A percentile compares a stretch with the other conserved stretches of the same genome.
phyloP scores from a whole-genome alignment of 1,139 yeast genomes.

The Geotrichum citri-aurantii region DNA sequence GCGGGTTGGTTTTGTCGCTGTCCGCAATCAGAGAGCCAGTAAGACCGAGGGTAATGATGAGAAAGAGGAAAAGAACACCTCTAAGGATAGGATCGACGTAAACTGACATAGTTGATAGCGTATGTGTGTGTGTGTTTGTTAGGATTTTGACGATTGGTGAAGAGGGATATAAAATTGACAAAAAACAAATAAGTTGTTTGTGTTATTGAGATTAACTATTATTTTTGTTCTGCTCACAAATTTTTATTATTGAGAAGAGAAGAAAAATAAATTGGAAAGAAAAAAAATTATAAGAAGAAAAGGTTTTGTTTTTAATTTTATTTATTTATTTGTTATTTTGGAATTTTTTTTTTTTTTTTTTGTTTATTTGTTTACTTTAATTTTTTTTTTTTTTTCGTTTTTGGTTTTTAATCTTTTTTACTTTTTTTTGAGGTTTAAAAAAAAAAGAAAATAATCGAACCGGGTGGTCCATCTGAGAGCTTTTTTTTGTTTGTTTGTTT shows the following conservation, averaged over 20 bases:
- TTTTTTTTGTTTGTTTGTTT: too few species aligned
- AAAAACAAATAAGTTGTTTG: neutral
- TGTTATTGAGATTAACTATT: neutral
- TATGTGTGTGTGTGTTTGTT: too few species aligned
- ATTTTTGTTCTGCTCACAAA: too few species aligned
- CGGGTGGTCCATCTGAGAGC: too few species aligned
- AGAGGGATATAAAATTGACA: neutral
- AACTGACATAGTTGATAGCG: neutral
- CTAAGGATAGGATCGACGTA: slow-evolving; percentile 68
- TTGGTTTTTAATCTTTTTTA: neutral
- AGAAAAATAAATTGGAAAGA: neutral
- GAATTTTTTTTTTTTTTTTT: too few species aligned
- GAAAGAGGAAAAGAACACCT: slow-evolving; percentile 63
- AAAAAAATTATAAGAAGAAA: neutral
- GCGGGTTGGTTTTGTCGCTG: slow-evolving; percentile 53
- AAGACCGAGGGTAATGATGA: slow-evolving; percentile 74
- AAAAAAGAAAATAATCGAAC: too few species aligned
- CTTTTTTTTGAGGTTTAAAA: neutral
- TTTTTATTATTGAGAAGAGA: neutral
- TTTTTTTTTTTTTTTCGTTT: too few species aligned
- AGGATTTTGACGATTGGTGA: neutral
- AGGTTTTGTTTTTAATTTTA: neutral
- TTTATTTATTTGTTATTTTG: too few species aligned
- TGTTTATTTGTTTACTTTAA: too few species aligned
- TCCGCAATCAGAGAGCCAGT: slow-evolving; percentile 79